Evolutionary conservation across 108 stramenopile genomes (phyloP), one percentile per base, ranked within the genome.

Genomic region (Nitzschia sp.): DNA sequence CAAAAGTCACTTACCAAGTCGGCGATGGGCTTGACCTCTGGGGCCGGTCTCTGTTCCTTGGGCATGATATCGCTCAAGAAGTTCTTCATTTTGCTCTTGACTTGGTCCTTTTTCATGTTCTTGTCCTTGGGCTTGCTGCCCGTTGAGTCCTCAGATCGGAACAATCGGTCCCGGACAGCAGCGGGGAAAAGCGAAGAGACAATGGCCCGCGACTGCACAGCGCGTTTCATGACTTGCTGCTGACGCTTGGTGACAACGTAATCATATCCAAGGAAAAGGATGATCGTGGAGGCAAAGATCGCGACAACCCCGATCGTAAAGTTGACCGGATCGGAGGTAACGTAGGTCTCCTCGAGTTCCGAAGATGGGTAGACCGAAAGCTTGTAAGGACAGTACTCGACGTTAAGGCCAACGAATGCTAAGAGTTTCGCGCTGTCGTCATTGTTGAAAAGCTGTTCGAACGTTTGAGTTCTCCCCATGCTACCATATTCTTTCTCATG

Each of bases 151-250:
- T 62, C 61, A 9, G 61, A 27, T 26, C 33, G 31, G 61, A 62
- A 62, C 19, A 65, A 49, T 6, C 64, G 64, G 11, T 65, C 64
- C 45, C 64, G 64, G 19, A 65, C 64, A 32, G 49, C 64, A 1
- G 64, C 64, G 18, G 75, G 75, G 26, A 76, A 76, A 3, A 76
- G 61, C 29, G 75, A 76, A 23, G 66, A 62, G 1, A 76, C 75
- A 34, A 76, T 68, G 18, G 67, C 68, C 1, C 56, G 66, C 19
- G 66, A 59, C 15, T 56, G 59, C 2, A 63, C 18, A 28, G 75
- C 75, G 3, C 49, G 25, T 31, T 29, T 65, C 64, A 65, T 65
- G 1, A 36, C 28, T 30, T 17, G 27, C 47, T 65, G 47, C 30
- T 65, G 47, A 3, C 64, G 64, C 51, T 31, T 31, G 25, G 31